Evolutionary conservation across 2,329 filamentous ascomycete genomes (phyloP), one percentile per base, ranked within the genome.

Genomic region (Emericellopsis cladophorae): DNA sequence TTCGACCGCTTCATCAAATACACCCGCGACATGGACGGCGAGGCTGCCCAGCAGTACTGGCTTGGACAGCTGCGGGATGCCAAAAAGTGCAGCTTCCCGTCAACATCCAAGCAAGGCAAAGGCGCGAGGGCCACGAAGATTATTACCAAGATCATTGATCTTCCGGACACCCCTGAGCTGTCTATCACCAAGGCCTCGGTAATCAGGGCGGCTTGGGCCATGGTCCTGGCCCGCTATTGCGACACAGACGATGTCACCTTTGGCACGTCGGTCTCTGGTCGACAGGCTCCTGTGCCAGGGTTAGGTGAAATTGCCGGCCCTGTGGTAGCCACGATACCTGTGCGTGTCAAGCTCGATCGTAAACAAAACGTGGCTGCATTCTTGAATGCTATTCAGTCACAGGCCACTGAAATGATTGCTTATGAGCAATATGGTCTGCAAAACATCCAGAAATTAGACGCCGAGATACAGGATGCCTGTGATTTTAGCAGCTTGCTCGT

Each of bases 271-370:
- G 31, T 51, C 11, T 50, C 46, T 2, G 51, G 51, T 5, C 45
- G 51, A 9, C 40, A 53, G 23, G 45, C 45, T 2, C 42, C 45
- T 2, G 47, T 55, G 18, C 26, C 41, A 12, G 51, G 50, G 16
- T 41, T 54, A 10, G 45, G 45, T 12, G 42, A 42, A 26, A 51
- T 51, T 21, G 34, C 41, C 1, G 51, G 48, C 6, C 50, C 50
- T n/a, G 39, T 44, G 15, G 46, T 54, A 12, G 43, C 46, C 16
- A 49, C 48, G 7, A 35, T 51, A 5, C 47, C 47, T 4, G 33
- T 48, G 14, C 38, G 45, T 3, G 33, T 47, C 7, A 18, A 40
- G 2, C 10, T 46, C 4, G 40, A 42, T 14, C 16, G 9, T 9
- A 36, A 40, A 18, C 37, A 41, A 21, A 42, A 36, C 26, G 42